Evolutionary conservation across 1,139 yeast species (phyloP).

Genomic region (Barnettozyma hawaiiensis): DNA sequence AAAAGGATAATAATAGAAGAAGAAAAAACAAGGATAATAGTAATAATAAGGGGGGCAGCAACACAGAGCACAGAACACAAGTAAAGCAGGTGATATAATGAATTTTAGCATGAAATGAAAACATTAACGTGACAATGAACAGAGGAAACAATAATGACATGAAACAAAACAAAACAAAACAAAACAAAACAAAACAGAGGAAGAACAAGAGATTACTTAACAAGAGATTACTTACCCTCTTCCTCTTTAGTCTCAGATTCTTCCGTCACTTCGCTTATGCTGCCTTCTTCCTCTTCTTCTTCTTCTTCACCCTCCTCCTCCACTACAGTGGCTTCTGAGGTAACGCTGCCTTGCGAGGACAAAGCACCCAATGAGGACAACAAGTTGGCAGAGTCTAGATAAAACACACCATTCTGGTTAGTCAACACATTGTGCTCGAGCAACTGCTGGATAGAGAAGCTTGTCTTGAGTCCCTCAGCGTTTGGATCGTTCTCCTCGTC

Average conservation of each 20-base stretch:
- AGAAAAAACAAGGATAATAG: no score
- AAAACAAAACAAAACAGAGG: background rate
- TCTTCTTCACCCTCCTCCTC: slow-evolving; percentile 23
- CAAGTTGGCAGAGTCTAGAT: slow-evolving; percentile 37
- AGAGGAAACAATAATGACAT: background rate
- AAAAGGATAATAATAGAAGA: background rate
- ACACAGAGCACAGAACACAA: background rate
- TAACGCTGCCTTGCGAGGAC: slow-evolving; percentile 18
- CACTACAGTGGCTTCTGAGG: slow-evolving; percentile 20
- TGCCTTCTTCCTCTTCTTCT: slow-evolving; percentile 16
- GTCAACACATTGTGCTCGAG: slow-evolving; percentile 48
- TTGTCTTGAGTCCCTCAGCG: slow-evolving; percentile 24
- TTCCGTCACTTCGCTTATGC: slow-evolving; percentile 30
- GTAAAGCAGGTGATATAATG: background rate
- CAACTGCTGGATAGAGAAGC: slow-evolving; percentile 47
- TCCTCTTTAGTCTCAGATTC: slow-evolving; percentile 29
- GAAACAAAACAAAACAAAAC: background rate
- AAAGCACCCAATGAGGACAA: slow-evolving; percentile 47
- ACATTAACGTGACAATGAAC: background rate
- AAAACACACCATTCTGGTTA: slow-evolving; percentile 52
- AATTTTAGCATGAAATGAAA: slow-evolving; percentile 2
- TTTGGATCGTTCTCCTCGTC: slow-evolving; percentile 25
- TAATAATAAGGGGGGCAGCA: background rate
- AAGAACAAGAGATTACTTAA: no score
- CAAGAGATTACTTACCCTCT: slow-evolving; percentile 19